Percentiles rank a stretch among this genome's conserved stretches.
Evolutionary conservation across 2,329 filamentous ascomycete genomes (phyloP).

Genomic region (Tolypocladium cylindrosporum): DNA sequence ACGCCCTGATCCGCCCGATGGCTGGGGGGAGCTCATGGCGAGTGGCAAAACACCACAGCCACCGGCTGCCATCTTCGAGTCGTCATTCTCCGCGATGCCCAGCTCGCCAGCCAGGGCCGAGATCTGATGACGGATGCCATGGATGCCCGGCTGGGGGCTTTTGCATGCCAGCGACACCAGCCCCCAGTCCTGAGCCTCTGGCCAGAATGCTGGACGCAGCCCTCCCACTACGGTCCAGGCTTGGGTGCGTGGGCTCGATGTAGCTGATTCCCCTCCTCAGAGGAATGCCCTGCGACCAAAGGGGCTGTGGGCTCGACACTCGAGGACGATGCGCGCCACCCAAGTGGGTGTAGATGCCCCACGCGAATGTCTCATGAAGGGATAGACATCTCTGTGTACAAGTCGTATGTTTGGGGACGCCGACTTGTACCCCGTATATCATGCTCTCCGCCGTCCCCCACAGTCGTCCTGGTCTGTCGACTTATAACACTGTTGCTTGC

Average conservation of each 20-base stretch:
- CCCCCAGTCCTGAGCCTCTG: not conserved
- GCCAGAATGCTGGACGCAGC: conserved; percentile 1
- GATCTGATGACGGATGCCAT: too few species aligned
- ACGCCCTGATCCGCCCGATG: not conserved
- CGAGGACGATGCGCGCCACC: not conserved
- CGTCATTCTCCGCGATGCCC: not conserved
- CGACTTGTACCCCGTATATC: not conserved
- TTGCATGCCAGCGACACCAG: not conserved
- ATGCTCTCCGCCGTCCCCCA: not conserved
- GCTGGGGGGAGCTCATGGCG: not conserved
- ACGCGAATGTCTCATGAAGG: conserved; percentile 3
- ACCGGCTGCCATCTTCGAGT: not conserved
- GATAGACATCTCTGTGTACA: not conserved
- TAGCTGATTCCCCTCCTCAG: conserved; percentile 1
- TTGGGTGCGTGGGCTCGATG: not conserved
- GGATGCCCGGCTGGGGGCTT: not conserved
- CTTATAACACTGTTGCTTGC: not conserved
- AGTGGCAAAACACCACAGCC: not conserved
- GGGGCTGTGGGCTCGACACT: conserved; percentile 1
- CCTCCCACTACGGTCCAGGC: not conserved
- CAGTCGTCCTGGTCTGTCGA: not conserved
- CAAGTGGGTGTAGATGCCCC: conserved; percentile 5
- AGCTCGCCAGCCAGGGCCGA: not conserved
- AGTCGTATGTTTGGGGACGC: not conserved
- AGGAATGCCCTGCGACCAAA: conserved; percentile 6